Evolutionary conservation across 257 asterid genomes (phyloP).

Genomic region (Nicotiana attenuata): DNA sequence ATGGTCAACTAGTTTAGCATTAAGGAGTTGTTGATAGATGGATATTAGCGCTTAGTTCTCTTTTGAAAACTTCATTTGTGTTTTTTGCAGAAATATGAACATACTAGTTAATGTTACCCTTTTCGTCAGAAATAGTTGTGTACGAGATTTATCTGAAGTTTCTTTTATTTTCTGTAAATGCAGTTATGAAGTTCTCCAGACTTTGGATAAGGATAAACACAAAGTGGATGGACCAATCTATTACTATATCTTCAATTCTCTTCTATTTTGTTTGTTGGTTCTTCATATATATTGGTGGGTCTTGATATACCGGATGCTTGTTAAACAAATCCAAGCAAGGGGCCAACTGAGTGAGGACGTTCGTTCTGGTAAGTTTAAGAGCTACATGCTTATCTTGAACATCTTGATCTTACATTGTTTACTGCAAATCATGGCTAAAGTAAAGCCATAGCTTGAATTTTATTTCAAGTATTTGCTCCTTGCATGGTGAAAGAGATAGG

Average conservation of each 20-base stretch:
- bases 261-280: constrained; percentile 79
- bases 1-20: background rate
- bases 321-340: constrained; percentile 68
- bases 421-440: background rate
- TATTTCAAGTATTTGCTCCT: background rate
- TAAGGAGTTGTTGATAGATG: background rate
- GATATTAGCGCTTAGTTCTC: background rate
- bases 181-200: constrained; percentile 61
- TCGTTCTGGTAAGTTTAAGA: constrained; percentile 73
- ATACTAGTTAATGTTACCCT: background rate
- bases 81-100: background rate
- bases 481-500: background rate
- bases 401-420: background rate
- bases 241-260: constrained; percentile 79
- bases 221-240: constrained; percentile 58
- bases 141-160: background rate
- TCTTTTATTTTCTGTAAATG: constrained; percentile 2
- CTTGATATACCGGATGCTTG: constrained; percentile 82
- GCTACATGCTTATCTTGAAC: background rate
- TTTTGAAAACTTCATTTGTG: background rate
- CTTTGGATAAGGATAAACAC: constrained; percentile 54
- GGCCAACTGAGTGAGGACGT: constrained; percentile 88
- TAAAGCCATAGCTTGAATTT: background rate
- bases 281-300: constrained; percentile 92
- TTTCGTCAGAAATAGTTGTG: background rate